Evolutionary conservation across 768 basidiomycete genomes (phyloP).

Genomic region (Trametes punicea): DNA sequence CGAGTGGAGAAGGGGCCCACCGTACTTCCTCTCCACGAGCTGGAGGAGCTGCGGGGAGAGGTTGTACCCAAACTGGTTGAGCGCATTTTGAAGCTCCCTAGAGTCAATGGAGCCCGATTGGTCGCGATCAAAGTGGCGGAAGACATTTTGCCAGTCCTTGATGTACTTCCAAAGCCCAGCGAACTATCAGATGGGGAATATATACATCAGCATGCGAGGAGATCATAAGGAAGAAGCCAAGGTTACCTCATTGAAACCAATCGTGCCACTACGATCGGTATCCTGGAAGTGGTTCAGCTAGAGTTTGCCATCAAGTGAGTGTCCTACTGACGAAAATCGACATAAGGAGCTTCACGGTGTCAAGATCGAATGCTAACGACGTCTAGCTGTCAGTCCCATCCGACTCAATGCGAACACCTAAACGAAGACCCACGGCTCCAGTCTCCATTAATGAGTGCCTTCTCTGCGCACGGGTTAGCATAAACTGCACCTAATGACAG

Average conservation of each 20-base stretch:
- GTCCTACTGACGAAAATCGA: constrained; percentile 63
- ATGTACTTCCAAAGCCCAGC: constrained; percentile 79
- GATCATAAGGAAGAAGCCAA: neutral
- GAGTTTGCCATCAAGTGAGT: neutral
- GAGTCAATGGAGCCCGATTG: constrained; percentile 76
- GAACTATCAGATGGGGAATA: constrained; percentile 43
- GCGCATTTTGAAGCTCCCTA: constrained; percentile 62
- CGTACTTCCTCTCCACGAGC: constrained; percentile 77
- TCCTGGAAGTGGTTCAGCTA: constrained; percentile 39
- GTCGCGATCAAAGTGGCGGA: constrained; percentile 82
- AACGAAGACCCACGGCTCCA: constrained; percentile 63
- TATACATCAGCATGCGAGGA: neutral
- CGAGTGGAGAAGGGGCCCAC: constrained; percentile 38
- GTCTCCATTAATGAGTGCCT: constrained; percentile 57
- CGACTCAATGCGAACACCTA: neutral
- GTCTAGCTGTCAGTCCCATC: neutral
- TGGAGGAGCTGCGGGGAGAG: constrained; percentile 62
- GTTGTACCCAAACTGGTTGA: constrained; percentile 75
- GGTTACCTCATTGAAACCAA: constrained; percentile 72
- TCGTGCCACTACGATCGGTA: constrained; percentile 71
- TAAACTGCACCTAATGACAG: constrained; percentile 33
- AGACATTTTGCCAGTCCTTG: constrained; percentile 87
- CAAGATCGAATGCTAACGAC: constrained; percentile 69
- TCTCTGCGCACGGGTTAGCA: constrained; percentile 32
- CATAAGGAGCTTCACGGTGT: constrained; percentile 85